Conservation (phyloP, 768 basidiomycete species). For the Hemileccinum impolitum region DNA sequence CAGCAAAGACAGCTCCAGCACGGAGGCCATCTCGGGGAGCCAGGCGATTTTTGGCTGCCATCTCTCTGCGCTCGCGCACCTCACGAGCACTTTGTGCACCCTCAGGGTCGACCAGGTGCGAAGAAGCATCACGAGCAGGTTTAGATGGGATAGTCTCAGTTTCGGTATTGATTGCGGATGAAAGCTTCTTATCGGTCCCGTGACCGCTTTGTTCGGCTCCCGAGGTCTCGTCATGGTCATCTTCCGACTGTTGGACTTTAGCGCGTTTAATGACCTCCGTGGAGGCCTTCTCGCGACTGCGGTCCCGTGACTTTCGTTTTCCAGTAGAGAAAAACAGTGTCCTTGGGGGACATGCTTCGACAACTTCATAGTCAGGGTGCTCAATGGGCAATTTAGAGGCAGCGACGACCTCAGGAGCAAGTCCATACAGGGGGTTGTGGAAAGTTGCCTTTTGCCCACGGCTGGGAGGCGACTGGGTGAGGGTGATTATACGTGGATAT, state of each 20-base stretch:
- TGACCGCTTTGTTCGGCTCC: conserved; percentile 16
- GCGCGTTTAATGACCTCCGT: conserved; percentile 14
- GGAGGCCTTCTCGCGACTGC: conserved; percentile 17
- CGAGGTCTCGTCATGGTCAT: conserved; percentile 5
- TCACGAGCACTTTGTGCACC: conserved; percentile 18
- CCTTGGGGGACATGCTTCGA: conserved; percentile 51
- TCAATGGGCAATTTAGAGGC: conserved; percentile 54
- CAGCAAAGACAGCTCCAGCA: conserved; percentile 26
- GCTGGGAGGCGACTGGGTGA: conserved; percentile 36
- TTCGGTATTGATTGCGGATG: conserved; percentile 4
- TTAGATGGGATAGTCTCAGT: conserved; percentile 6
- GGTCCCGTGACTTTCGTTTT: conserved; percentile 27
- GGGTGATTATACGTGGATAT: neutral
- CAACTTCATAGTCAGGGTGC: conserved; percentile 65
- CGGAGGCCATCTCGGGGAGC: conserved; percentile 28
- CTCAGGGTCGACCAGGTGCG: neutral
- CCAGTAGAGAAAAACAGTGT: conserved; percentile 47
- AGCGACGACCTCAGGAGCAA: conserved; percentile 37
- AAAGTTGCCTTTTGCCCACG: conserved; percentile 63
- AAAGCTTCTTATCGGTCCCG: neutral
- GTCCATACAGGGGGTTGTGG: conserved; percentile 61
- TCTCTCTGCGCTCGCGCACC: conserved; percentile 27
- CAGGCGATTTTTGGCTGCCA: conserved; percentile 18
- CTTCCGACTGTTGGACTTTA: conserved; percentile 6
- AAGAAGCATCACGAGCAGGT: neutral